These are phyloP conservation scores for Schoenoplectus triqueter DNA, from an alignment of 202 grass and related monocot species.

Conservation along the genomic window DNA sequence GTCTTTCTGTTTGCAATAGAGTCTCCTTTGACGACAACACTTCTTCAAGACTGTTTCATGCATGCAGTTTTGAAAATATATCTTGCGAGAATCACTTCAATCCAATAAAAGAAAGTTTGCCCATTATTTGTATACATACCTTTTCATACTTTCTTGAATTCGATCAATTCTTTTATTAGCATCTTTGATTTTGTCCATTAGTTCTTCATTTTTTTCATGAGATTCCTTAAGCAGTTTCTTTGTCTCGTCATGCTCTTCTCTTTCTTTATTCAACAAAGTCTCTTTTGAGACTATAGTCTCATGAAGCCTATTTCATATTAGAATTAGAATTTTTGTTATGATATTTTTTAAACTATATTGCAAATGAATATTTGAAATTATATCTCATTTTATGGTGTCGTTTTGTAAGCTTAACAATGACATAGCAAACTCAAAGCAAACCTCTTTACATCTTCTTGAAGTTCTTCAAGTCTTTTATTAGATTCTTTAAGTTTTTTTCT, in stretches of 20 bases:
- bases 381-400: slow-evolving; percentile 20
- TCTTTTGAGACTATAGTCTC: slow-evolving; percentile 36
- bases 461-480: slow-evolving; percentile 56
- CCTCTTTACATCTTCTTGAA: slow-evolving; percentile 63
- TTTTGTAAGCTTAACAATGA: slow-evolving; percentile 30
- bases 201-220: slow-evolving; percentile 40
- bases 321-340: slow-evolving; percentile 16
- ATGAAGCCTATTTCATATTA: slow-evolving; percentile 36
- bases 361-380: neutral
- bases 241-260: slow-evolving; percentile 37
- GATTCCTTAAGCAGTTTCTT: slow-evolving; percentile 41
- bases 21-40: slow-evolving; percentile 58
- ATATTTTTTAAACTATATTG: neutral
- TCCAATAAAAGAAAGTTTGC: slow-evolving; percentile 8
- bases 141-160: slow-evolving; percentile 41
- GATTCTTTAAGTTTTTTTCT: slow-evolving; percentile 59
- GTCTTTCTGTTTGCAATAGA: slow-evolving; percentile 59
- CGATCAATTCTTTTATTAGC: slow-evolving; percentile 42
- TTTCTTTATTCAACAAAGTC: slow-evolving; percentile 33
- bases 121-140: slow-evolving; percentile 9
- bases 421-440: slow-evolving; percentile 35
- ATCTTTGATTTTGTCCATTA: slow-evolving; percentile 46
- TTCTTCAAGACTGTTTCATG: slow-evolving; percentile 67
- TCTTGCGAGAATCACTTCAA: neutral
- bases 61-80: slow-evolving; percentile 41